These are phyloP conservation scores for Nannochloropsis gaditana DNA, from an alignment of 108 stramenopile species.

Conservation along the genomic window DNA sequence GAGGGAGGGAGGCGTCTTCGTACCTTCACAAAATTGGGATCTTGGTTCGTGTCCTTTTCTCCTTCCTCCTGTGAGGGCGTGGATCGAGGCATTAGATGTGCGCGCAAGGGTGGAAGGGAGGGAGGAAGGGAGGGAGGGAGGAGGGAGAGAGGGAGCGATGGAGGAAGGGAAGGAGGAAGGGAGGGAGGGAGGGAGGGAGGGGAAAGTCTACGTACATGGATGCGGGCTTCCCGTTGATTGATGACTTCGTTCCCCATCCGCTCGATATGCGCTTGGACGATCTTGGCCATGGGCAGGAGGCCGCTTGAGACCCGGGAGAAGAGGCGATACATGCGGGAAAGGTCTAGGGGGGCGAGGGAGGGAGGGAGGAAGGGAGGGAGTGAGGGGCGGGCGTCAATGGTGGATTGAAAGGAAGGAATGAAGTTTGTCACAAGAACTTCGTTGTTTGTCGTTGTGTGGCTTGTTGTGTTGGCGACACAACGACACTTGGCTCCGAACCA, in stretches of 20 bases:
- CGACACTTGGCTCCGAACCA: background rate
- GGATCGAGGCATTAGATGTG: background rate
- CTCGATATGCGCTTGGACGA: slow-evolving; percentile 73
- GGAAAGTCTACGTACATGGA: slow-evolving; percentile 45
- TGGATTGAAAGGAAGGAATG: background rate
- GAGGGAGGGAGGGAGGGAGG: slow-evolving; percentile 9
- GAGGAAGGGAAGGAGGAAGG: background rate
- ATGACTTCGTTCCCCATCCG: slow-evolving; percentile 76
- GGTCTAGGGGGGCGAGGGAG: slow-evolving; percentile 55
- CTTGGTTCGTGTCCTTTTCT: slow-evolving; percentile 75
- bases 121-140: background rate
- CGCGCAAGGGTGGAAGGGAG: background rate
- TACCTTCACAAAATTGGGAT: slow-evolving; percentile 89
- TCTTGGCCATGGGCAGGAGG: slow-evolving; percentile 77
- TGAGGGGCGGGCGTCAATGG: background rate
- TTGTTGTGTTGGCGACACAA: no score
- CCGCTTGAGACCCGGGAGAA: slow-evolving; percentile 87
- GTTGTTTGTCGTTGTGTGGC: background rate
- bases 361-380: background rate
- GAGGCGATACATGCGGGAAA: slow-evolving; percentile 90
- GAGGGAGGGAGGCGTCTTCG: background rate
- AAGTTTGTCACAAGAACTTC: background rate
- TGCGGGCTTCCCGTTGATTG: slow-evolving; percentile 72
- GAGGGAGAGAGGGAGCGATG: background rate
- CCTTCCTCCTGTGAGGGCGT: slow-evolving; percentile 26